Percentiles rank a stretch among this genome's conserved stretches.
Evolutionary conservation across 805 yeast genomes (phyloP).

Genomic region (Hanseniaspora hatyaiensis): DNA sequence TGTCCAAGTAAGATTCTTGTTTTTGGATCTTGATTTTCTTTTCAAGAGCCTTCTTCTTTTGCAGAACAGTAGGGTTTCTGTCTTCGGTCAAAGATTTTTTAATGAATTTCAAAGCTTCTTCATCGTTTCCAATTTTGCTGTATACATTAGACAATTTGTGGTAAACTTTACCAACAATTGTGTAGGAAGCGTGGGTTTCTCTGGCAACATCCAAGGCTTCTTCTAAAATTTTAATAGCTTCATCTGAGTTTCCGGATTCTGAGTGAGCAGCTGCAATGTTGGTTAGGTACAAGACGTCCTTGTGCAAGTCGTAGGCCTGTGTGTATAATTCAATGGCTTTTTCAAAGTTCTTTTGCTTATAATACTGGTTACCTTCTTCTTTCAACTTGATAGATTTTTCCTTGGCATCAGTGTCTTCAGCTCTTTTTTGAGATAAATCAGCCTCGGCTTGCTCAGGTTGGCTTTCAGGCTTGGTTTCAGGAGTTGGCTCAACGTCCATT

Average conservation of each 20-base stretch:
- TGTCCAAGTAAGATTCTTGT: slow-evolving; percentile 67
- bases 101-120: slow-evolving; percentile 62
- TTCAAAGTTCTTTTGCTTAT: slow-evolving; percentile 79
- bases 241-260: slow-evolving; percentile 85
- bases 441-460: slow-evolving; percentile 19
- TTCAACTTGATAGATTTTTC: slow-evolving; percentile 57
- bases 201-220: slow-evolving; percentile 83
- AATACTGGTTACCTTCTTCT: slow-evolving; percentile 73
- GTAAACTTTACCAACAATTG: slow-evolving; percentile 80
- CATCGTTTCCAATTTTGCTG: slow-evolving; percentile 60
- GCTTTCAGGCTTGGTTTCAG: slow-evolving; percentile 23
- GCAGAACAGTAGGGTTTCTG: slow-evolving; percentile 85
- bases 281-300: slow-evolving; percentile 86
- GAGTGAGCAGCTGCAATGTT: slow-evolving; percentile 96
- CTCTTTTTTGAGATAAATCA: slow-evolving; percentile 18
- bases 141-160: slow-evolving; percentile 82
- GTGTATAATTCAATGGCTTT: slow-evolving; percentile 81
- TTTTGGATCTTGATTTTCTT: slow-evolving; percentile 72
- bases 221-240: slow-evolving; percentile 70
- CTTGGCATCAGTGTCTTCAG: slow-evolving; percentile 30
- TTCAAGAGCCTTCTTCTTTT: slow-evolving; percentile 77
- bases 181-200: slow-evolving; percentile 82
- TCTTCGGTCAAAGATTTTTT: slow-evolving; percentile 93
- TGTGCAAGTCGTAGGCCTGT: slow-evolving; percentile 68
- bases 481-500: slow-evolving; percentile 20